Evolutionary conservation across 139 green algal genomes (phyloP).

Genomic region (Spirogloea muscicola): DNA sequence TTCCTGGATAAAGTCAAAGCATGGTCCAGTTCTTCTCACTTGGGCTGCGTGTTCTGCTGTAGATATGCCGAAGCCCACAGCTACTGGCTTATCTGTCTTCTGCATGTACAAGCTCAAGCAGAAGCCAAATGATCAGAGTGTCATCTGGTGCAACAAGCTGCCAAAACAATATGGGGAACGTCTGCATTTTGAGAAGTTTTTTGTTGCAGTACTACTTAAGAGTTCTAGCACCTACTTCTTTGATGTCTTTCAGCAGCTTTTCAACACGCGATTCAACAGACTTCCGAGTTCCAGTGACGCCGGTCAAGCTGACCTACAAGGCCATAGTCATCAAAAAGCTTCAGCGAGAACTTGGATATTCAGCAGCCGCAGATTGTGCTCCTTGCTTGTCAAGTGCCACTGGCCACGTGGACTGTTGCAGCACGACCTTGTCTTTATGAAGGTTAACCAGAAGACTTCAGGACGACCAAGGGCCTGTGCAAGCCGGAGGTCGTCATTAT

Average conservation of each 20-base stretch:
- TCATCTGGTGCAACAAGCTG: too few species aligned
- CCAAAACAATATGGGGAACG: too few species aligned
- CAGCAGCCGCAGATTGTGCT: too few species aligned
- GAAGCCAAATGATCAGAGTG: too few species aligned
- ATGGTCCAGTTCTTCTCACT: slow-evolving; percentile 7
- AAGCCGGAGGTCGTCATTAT: too few species aligned
- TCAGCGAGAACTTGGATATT: not conserved
- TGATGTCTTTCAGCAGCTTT: slow-evolving; percentile 70
- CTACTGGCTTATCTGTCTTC: slow-evolving; percentile 62
- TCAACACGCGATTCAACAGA: slow-evolving; percentile 72
- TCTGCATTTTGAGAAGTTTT: too few species aligned
- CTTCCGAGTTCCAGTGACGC: slow-evolving; percentile 78
- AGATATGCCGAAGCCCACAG: slow-evolving; percentile 95
- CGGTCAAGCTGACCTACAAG: slow-evolving; percentile 53
- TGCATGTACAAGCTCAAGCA: not conserved
- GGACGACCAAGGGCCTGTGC: too few species aligned
- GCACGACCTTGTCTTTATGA: too few species aligned
- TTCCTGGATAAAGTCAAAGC: not conserved
- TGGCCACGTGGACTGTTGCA: too few species aligned
- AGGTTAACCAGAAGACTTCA: too few species aligned
- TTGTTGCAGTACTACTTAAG: too few species aligned
- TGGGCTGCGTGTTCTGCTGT: slow-evolving; percentile 64
- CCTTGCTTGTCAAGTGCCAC: too few species aligned
- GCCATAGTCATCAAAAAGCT: not conserved
- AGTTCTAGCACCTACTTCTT: slow-evolving; percentile 52